phyloP scores from a whole-genome alignment of 768 basidiomycete species.

The Pulveroboletus sp. region DNA sequence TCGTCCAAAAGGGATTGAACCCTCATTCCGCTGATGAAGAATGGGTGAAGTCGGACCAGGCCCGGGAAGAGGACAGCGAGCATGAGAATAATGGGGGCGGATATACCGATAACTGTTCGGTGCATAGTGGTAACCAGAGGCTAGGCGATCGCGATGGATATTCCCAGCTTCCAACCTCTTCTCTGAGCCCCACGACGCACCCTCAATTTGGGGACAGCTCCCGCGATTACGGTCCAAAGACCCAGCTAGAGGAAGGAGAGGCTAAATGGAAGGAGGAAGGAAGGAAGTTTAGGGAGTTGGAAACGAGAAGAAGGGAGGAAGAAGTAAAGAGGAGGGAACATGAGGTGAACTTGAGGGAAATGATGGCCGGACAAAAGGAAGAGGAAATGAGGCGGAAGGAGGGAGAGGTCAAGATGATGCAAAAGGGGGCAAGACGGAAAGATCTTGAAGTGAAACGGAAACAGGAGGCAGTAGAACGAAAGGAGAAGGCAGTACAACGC shows the following conservation, averaged over 20 bases:
- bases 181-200: no score
- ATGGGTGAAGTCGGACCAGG: conserved; percentile 24
- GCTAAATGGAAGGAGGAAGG: conserved; percentile 28
- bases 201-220: no score
- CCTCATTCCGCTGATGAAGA: conserved; percentile 25
- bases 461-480: conserved; percentile 25
- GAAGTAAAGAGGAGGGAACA: conserved; percentile 21
- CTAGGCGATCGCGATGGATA: neutral
- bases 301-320: conserved; percentile 19
- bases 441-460: conserved; percentile 29
- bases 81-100: conserved; percentile 15
- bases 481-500: conserved; percentile 28
- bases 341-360: conserved; percentile 26
- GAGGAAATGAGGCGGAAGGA: conserved; percentile 25
- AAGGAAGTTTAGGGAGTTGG: conserved; percentile 17
- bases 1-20: conserved; percentile 23
- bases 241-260: conserved; percentile 18
- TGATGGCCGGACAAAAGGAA: conserved; percentile 24
- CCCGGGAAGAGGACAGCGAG: conserved; percentile 22
- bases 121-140: neutral
- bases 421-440: conserved; percentile 25
- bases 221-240: no score
- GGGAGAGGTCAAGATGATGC: conserved; percentile 24
- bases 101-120: conserved; percentile 21
- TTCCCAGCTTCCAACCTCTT: neutral